phyloP scores from a whole-genome alignment of 192 early-diverging fungal species.

The Coemansia sp. region DNA sequence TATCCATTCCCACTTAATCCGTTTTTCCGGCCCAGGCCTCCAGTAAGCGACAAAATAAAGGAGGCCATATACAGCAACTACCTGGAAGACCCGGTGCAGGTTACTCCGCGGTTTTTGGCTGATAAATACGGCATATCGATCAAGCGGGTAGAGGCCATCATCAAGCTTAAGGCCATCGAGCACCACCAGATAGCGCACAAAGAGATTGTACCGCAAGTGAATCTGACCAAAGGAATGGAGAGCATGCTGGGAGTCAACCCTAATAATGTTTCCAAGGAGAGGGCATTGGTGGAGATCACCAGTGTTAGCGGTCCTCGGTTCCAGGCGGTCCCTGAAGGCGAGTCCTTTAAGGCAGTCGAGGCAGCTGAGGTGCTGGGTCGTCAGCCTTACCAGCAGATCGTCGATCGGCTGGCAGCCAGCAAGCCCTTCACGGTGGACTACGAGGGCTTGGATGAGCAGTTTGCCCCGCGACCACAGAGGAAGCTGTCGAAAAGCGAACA shows the following conservation, averaged over 20 bases:
- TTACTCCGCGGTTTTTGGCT: constrained; percentile 71
- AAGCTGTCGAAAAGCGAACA: constrained; percentile 22
- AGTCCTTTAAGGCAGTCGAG: constrained; percentile 68
- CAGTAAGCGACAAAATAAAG: constrained; percentile 65
- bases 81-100: constrained; percentile 54
- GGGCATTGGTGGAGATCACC: constrained; percentile 57
- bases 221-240: constrained; percentile 82
- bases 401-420: constrained; percentile 46
- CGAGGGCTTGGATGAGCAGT: constrained; percentile 35
- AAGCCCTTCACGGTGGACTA: constrained; percentile 47
- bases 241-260: constrained; percentile 62
- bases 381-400: constrained; percentile 55
- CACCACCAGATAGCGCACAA: constrained; percentile 65
- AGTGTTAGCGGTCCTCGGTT: constrained; percentile 72
- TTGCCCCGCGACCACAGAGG: constrained; percentile 30
- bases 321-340: constrained; percentile 77
- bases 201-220: constrained; percentile 57
- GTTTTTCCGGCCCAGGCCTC: constrained; percentile 73
- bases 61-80: constrained; percentile 74
- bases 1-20: constrained; percentile 90
- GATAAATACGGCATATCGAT: constrained; percentile 71
- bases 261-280: constrained; percentile 42
- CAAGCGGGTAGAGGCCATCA: constrained; percentile 84
- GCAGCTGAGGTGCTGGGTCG: constrained; percentile 78
- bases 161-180: constrained; percentile 81